Evolutionary conservation across 176 grass and related monocot genomes (phyloP).

Genomic region (Oryza australiensis): DNA sequence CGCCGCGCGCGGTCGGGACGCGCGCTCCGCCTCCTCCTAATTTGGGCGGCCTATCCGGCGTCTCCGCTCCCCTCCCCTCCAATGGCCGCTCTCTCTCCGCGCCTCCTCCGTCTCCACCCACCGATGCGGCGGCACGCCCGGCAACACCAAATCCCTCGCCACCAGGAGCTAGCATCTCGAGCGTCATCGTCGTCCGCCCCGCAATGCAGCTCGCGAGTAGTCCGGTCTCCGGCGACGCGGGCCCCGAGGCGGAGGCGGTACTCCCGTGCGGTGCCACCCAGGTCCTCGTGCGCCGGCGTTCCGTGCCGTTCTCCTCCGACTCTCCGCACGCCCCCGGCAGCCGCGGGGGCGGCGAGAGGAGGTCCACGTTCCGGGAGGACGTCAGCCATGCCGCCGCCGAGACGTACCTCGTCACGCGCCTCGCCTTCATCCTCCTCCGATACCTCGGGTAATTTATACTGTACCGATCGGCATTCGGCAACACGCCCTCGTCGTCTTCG

Average conservation of each 20-base stretch:
- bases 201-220: conserved; percentile 21
- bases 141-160: neutral
- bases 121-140: neutral
- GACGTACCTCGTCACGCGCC: conserved; percentile 83
- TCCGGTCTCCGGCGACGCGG: neutral
- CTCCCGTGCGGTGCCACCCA: conserved; percentile 8
- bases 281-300: conserved; percentile 35
- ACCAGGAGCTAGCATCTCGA: neutral
- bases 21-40: conserved; percentile 37
- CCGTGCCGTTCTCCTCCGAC: neutral
- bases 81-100: neutral
- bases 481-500: no score
- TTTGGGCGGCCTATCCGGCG: neutral
- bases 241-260: conserved; percentile 33
- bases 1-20: conserved; percentile 1
- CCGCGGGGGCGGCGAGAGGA: conserved; percentile 1
- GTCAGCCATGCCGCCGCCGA: conserved; percentile 77
- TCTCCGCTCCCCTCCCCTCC: neutral
- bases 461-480: neutral
- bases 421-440: conserved; percentile 75
- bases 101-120: conserved; percentile 13
- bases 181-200: neutral
- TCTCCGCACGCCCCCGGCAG: conserved; percentile 14
- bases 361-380: conserved; percentile 58
- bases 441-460: conserved; percentile 73